Evolutionary conservation across 352 stramenopile species (phyloP), one percentile per base, ranked within the genome.

Genomic region (Phytophthora sojae): DNA sequence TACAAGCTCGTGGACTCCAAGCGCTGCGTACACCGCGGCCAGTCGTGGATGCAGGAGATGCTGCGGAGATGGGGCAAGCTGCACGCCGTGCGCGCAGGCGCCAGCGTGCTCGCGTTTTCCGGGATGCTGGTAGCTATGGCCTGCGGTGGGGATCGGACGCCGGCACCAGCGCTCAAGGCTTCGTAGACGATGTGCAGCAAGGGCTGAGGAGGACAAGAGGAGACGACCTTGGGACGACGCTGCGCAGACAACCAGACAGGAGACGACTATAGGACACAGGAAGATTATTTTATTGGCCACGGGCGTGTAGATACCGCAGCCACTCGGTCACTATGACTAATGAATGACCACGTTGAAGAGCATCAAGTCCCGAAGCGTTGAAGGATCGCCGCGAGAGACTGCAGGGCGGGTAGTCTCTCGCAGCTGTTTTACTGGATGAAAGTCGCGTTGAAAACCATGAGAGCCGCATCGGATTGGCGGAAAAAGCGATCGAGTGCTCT

Each of bases 61-160:
- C 74, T 94, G 7, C 53, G 57, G 29, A 63, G 79, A 1, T 94
- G 87, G 87, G 82, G 76, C 0, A 72, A 71, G 21, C 63, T 93
- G 53, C 87, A 94, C 61, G 73, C 77, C 1, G 70, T 93, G 6
- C 83, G 87, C 32, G 80, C 83, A 21, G 74, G 65, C 3, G 77
- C 69, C 12, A 92, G 87, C 58, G 37, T 91, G 12, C 9, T 82
- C 29, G 87, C 85, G 19, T 91, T 90, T 63, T 76, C 71, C 0
- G 78, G 75, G 9, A 91, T 94, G 85, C 32, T 94, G 29, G 64
- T 89, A 37, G 85, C 83, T 5, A 83, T 94, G 67, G 75, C 76
- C 9, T 88, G 76, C 45, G 75, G 68, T 19, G 69, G 73, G 17
- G 77, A 82, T 30, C 56, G 81, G 15, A 62, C 58, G 15, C 63